A percentile compares a stretch with the other conserved stretches of the same genome.
phyloP scores from a whole-genome alignment of 108 stramenopile species.

The Ochromonas danica region DNA sequence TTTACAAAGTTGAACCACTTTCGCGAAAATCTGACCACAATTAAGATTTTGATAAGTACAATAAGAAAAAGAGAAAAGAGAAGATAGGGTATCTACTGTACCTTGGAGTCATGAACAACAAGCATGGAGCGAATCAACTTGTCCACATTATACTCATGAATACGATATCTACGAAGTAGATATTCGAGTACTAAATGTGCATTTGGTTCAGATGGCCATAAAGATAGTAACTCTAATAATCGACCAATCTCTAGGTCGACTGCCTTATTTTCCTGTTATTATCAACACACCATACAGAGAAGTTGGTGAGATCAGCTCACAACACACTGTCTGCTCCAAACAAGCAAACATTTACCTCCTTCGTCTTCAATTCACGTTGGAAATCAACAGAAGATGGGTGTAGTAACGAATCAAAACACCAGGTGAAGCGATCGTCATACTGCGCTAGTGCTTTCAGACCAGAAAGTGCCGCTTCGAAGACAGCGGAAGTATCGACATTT shows the following conservation, averaged over 20 bases:
- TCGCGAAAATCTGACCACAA: not conserved
- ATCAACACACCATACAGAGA: no score
- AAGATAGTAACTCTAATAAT: not conserved
- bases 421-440: not conserved
- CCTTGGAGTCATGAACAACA: conserved; percentile 25
- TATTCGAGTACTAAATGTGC: conserved; percentile 27
- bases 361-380: conserved; percentile 17
- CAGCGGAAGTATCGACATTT: not conserved
- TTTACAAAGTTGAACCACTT: conserved; percentile 4
- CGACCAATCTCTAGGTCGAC: not conserved
- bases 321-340: no score
- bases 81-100: not conserved
- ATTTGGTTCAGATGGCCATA: not conserved
- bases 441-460: not conserved
- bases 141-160: conserved; percentile 30
- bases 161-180: conserved; percentile 5
- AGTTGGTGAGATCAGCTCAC: no score
- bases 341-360: conserved; percentile 19
- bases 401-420: not conserved
- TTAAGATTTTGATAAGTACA: not conserved
- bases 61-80: not conserved
- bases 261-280: conserved; percentile 8
- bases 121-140: not conserved
- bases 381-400: conserved; percentile 9
- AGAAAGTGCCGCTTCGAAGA: not conserved